A percentile compares a stretch with the other conserved stretches of the same genome.
phyloP scores from a whole-genome alignment of 1,139 yeast genomes.

The Diutina neorugosa region DNA sequence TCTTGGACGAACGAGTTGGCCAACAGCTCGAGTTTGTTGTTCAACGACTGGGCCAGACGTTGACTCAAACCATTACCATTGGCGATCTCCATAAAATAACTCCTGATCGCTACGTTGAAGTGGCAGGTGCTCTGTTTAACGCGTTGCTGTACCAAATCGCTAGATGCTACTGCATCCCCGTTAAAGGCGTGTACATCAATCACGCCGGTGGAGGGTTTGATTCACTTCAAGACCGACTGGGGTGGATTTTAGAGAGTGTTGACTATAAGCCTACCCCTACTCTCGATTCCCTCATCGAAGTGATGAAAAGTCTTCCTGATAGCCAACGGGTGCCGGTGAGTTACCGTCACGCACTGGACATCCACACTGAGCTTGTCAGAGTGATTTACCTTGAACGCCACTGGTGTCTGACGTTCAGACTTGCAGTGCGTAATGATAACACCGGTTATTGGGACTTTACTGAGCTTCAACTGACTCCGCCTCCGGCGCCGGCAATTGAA shows the following conservation, averaged over 20 bases:
- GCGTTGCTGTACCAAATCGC: conserved; percentile 84
- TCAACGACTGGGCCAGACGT: conserved; percentile 50
- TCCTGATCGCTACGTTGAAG: conserved; percentile 70
- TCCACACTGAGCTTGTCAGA: conserved; percentile 58
- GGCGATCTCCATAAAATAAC: conserved; percentile 76
- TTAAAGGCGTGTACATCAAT: conserved; percentile 69
- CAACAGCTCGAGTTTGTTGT: conserved; percentile 43
- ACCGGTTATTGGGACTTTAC: conserved; percentile 86
- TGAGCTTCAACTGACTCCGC: conserved; percentile 49
- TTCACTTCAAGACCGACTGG: conserved; percentile 41
- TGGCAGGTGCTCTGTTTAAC: conserved; percentile 80
- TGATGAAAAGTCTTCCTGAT: conserved; percentile 71
- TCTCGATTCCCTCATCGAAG: conserved; percentile 63
- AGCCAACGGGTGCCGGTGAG: conserved; percentile 57
- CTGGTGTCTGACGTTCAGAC: conserved; percentile 63
- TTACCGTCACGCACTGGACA: conserved; percentile 70
- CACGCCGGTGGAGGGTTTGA: conserved; percentile 73
- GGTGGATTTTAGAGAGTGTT: conserved; percentile 67
- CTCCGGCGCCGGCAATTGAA: conserved; percentile 30
- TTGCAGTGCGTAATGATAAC: conserved; percentile 65
- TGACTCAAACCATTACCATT: conserved; percentile 39
- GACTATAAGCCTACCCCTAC: conserved; percentile 67
- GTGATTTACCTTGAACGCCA: conserved; percentile 70
- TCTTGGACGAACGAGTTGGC: conserved; percentile 64
- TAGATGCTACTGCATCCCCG: conserved; percentile 72